These are phyloP conservation scores for Colletotrichum brevisporum DNA, from an alignment of 2,329 filamentous ascomycete species.

Conservation along the genomic window DNA sequence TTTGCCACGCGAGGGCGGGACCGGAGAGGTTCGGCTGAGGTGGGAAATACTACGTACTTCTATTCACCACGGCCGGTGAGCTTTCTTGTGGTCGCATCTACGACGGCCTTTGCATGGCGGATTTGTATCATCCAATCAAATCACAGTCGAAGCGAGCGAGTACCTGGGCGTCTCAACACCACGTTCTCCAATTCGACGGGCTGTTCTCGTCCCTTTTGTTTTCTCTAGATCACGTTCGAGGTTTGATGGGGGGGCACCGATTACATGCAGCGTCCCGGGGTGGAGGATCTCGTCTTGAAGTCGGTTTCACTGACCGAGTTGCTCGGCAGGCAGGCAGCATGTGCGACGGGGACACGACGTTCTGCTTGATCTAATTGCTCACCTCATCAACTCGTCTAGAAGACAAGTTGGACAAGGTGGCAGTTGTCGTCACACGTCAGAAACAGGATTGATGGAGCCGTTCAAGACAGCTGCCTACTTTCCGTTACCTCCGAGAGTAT, in stretches of 20 bases:
- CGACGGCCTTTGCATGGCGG: too few relatives aligned
- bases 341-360: background rate
- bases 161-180: background rate
- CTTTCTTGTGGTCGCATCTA: too few relatives aligned
- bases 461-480: background rate
- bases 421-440: conserved; percentile 5
- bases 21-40: too few relatives aligned
- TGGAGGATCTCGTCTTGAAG: background rate
- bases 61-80: too few relatives aligned
- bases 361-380: conserved; percentile 1
- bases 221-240: too few relatives aligned
- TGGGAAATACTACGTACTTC: too few relatives aligned
- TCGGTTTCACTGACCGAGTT: background rate
- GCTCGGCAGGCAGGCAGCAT: background rate
- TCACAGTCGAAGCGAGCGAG: background rate
- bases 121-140: background rate
- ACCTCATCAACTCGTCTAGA: conserved; percentile 7
- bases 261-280: conserved; percentile 12
- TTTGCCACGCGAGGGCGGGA: too few relatives aligned
- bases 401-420: background rate
- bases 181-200: background rate
- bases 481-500: too few relatives aligned
- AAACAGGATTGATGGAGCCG: background rate
- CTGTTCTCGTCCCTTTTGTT: conserved; percentile 1
- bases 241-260: background rate